These are phyloP conservation scores for Globisporangium splendens DNA, from an alignment of 352 stramenopile genomes.

Conservation along the genomic window DNA sequence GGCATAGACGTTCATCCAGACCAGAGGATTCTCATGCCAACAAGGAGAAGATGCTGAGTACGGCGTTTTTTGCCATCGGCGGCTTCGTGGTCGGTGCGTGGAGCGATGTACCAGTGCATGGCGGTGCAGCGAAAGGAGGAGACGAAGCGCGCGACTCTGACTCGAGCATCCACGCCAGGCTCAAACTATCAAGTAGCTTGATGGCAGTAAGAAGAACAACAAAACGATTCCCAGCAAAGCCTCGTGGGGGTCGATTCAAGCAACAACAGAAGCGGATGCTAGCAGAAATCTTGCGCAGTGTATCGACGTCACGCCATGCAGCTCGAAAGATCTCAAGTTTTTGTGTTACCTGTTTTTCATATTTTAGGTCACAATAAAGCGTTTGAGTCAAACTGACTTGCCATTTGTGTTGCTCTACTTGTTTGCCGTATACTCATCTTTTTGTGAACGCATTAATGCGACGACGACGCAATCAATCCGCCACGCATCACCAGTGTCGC, in stretches of 20 bases:
- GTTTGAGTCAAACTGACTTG: background rate
- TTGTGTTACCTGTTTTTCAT: no score
- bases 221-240: no score
- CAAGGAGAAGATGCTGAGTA: constrained; percentile 6
- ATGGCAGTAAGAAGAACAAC: background rate
- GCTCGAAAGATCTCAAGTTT: no score
- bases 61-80: constrained; percentile 7
- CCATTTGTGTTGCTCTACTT: background rate
- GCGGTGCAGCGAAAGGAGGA: constrained; percentile 4
- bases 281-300: background rate
- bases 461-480: constrained; percentile 32
- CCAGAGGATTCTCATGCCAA: background rate
- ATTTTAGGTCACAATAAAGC: no score
- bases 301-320: background rate
- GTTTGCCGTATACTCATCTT: no score
- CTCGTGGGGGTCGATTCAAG: no score
- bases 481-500: constrained; percentile 55
- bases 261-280: no score
- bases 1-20: background rate
- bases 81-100: constrained; percentile 11
- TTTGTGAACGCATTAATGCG: constrained; percentile 1
- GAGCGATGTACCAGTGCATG: constrained; percentile 9
- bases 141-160: constrained; percentile 8
- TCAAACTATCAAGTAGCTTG: constrained; percentile 4
- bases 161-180: background rate